These are phyloP conservation scores for Canna indica DNA, from an alignment of 176 grass and related monocot species.

Conservation along the genomic window DNA sequence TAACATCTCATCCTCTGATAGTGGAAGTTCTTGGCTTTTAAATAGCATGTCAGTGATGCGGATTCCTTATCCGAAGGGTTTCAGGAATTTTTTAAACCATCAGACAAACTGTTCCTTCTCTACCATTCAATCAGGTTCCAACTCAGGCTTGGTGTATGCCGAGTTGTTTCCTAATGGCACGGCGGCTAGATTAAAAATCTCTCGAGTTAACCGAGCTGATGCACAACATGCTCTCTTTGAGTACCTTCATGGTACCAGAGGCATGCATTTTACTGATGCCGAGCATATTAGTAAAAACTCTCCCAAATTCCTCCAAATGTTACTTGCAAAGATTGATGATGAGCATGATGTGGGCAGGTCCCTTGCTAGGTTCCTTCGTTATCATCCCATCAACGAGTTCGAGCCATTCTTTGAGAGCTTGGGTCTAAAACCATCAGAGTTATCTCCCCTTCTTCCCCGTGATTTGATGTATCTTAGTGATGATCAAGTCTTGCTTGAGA, in stretches of 20 bases:
- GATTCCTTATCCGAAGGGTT: not conserved
- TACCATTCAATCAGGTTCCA: not conserved
- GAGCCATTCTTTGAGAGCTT: conserved; percentile 61
- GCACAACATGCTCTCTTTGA: conserved; percentile 38
- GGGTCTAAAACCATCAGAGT: conserved; percentile 27
- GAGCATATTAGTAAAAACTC: conserved; percentile 52
- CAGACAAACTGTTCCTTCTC: not conserved
- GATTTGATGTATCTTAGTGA: conserved; percentile 42
- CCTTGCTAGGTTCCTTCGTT: conserved; percentile 30
- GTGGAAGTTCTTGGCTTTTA: not conserved
- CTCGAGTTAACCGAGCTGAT: conserved; percentile 10
- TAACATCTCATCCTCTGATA: not conserved
- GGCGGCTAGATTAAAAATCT: not conserved
- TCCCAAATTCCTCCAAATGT: conserved; percentile 28
- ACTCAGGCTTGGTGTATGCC: not conserved
- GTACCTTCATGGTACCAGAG: conserved; percentile 30
- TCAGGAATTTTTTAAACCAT: not conserved
- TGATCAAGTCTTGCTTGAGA: conserved; percentile 33
- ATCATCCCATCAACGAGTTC: conserved; percentile 51
- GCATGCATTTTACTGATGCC: conserved; percentile 27
- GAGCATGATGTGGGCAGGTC: conserved; percentile 15
- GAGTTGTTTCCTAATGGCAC: no score
- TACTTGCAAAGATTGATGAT: conserved; percentile 23
- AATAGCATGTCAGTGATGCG: not conserved
- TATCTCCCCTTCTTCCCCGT: conserved; percentile 30